Evolutionary conservation across 169 alveolate genomes (phyloP).

Genomic region (Perkinsus marinus): DNA sequence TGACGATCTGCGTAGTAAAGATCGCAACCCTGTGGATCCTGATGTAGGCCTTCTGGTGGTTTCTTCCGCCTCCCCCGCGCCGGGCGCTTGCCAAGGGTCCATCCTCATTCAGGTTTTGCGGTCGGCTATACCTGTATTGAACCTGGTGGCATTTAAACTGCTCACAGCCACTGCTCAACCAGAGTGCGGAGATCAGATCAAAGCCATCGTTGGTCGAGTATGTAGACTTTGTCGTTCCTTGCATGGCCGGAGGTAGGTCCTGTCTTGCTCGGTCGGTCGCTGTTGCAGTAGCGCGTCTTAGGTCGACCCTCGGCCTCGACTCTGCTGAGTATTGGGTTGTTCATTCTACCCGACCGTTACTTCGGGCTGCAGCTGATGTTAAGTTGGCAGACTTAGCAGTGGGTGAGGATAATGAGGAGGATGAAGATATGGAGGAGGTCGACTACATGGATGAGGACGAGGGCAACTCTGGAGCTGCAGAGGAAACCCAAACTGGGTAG

Average conservation of each 20-base stretch:
- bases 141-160: neutral
- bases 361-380: neutral
- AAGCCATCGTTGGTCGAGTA: neutral
- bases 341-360: neutral
- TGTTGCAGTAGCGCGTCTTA: neutral
- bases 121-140: neutral
- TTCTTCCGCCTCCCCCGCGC: neutral
- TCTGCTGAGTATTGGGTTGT: neutral
- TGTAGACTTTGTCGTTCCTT: neutral
- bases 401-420: neutral
- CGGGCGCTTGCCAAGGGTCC: neutral
- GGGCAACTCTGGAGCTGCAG: neutral
- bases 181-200: neutral
- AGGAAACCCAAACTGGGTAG: neutral
- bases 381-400: neutral
- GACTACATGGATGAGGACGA: neutral
- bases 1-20: neutral
- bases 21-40: neutral
- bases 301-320: neutral
- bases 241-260: neutral
- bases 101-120: neutral
- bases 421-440: neutral
- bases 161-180: neutral
- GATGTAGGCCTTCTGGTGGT: neutral
- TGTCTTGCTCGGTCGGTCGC: neutral